Evolutionary conservation across 2,329 filamentous ascomycete species (phyloP), one percentile per base, ranked within the genome.

Genomic region (Zymoseptoria tritici): DNA sequence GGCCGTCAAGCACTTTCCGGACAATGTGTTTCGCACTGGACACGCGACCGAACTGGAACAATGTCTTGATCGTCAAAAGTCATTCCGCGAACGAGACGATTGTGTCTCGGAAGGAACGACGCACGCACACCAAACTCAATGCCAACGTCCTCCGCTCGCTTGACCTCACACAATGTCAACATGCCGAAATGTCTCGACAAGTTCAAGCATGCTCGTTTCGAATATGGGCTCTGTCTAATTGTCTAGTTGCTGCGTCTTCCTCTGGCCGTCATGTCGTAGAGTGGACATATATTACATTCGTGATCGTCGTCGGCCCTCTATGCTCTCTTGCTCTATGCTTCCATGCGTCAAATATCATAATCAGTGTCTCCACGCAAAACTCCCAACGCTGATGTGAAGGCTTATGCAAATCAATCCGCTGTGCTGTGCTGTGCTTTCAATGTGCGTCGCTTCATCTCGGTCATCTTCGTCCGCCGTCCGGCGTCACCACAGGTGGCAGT

Each of bases 401-500:
- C 26, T 29, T 9, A 9, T 29, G 26, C 26, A 29, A 29, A 29
- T 29, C 26, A n/a, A n/a, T 46, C 11, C 11, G 36, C 36, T 46
- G 6, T 46, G 36, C 36, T 46, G 26, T 29, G 26, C 26, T 29
- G n/a, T n/a, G n/a, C n/a, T 29, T 29, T 29, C 26, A 9, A 9
- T 1, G 26, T 29, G 1, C 13, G 13, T 46, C 36, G 13, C 36
- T 46, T 46, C 36, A 46, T 46, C 36, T 42, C 36, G n/a, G n/a
- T 64, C 60, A 64, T 60, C 62, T 54, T 57, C 63, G 60, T n/a
- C 60, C 55, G 26, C 50, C 52, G 51, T 71, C 68, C 3, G 68
- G 61, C 3, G 69, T 70, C n/a, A 71, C 58, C 9, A 72, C 70
- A 3, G 70, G 69, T 19, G 70, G 70, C 9, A 72, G 55, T 2